Percentiles rank a stretch among this genome's conserved stretches.
phyloP scores from a whole-genome alignment of 805 yeast species.

The Nakazawaea holstii region DNA sequence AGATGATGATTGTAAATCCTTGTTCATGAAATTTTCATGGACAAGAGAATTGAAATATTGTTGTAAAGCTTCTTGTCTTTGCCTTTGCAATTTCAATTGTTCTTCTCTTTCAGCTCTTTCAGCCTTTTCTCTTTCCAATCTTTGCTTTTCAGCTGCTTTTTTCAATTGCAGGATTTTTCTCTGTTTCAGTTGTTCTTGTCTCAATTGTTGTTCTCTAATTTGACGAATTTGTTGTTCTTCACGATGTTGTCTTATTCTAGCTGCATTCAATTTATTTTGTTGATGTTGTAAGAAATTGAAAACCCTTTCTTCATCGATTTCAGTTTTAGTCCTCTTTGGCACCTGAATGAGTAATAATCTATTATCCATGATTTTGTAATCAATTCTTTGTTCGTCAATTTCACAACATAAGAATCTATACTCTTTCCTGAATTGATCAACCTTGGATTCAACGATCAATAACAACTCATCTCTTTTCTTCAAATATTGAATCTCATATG shows the following conservation, averaged over 20 bases:
- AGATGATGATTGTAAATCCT: background rate
- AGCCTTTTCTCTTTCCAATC: background rate
- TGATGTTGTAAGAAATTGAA: conserved; percentile 1
- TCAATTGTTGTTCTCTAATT: background rate
- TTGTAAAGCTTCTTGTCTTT: conserved; percentile 1
- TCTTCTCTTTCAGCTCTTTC: background rate
- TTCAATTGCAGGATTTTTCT: too few species aligned
- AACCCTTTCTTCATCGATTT: background rate
- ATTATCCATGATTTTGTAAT: conserved; percentile 2
- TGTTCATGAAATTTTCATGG: background rate
- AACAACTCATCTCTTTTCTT: background rate
- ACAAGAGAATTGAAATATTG: background rate
- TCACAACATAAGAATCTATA: conserved; percentile 2
- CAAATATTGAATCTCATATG: conserved; percentile 9
- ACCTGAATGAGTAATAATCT: conserved; percentile 1
- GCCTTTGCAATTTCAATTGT: background rate
- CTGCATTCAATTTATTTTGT: conserved; percentile 1
- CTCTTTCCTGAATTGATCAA: conserved; percentile 1
- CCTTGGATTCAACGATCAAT: conserved; percentile 2
- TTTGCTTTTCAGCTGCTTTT: background rate
- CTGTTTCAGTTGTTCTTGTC: background rate
- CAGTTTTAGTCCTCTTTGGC: conserved; percentile 4
- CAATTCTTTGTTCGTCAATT: conserved; percentile 1
- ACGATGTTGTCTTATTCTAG: background rate
- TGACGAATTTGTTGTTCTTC: background rate